phyloP scores from a whole-genome alignment of 768 basidiomycete genomes.

The Chalciporus piperatus region DNA sequence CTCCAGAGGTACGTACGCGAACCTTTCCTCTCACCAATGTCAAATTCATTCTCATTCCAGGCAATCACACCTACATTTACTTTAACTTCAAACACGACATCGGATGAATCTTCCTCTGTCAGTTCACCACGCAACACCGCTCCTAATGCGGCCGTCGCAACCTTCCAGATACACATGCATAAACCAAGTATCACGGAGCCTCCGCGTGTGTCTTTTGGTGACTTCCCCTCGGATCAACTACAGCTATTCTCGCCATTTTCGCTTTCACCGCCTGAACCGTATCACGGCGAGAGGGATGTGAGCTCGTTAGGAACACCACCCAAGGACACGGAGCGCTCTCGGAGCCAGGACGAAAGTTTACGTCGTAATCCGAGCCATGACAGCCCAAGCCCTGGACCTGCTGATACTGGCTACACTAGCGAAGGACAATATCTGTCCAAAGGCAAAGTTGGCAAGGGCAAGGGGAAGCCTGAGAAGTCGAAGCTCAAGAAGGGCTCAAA shows the following conservation, averaged over 20 bases:
- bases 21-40: conserved; percentile 1
- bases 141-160: conserved; percentile 13
- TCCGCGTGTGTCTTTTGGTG: conserved; percentile 30
- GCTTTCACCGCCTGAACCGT: conserved; percentile 7
- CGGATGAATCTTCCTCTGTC: conserved; percentile 41
- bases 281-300: background rate
- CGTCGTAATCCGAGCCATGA: conserved; percentile 6
- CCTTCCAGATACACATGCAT: conserved; percentile 22
- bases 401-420: conserved; percentile 27
- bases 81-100: conserved; percentile 39
- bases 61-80: conserved; percentile 35
- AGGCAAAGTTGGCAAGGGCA: conserved; percentile 15
- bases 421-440: conserved; percentile 33
- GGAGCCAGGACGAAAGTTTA: conserved; percentile 25
- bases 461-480: conserved; percentile 18
- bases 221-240: conserved; percentile 31
- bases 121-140: conserved; percentile 22
- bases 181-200: conserved; percentile 29
- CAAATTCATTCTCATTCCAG: conserved; percentile 15
- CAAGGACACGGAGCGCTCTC: conserved; percentile 13
- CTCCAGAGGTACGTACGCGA: conserved; percentile 25
- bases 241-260: conserved; percentile 25
- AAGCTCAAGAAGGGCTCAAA: conserved; percentile 20
- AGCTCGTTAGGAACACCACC: conserved; percentile 1
- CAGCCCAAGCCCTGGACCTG: conserved; percentile 13